A percentile compares a stretch with the other conserved stretches of the same genome.
Conservation (phyloP, 768 basidiomycete genomes). For the Leccinum imitatum region DNA sequence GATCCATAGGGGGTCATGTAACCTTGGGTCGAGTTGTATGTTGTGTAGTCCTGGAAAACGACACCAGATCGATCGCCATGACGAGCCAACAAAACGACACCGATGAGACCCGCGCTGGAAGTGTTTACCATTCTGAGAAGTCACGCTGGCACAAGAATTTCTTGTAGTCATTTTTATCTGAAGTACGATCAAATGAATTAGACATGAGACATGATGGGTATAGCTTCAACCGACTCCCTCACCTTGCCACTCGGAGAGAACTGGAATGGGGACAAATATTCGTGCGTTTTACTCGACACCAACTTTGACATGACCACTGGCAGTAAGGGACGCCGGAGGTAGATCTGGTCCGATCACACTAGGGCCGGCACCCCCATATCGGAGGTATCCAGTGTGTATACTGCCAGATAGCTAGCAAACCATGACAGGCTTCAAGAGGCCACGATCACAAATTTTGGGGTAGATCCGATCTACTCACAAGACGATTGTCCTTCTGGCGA, state of each 20-base stretch:
- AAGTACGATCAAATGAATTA: not conserved
- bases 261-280: not conserved
- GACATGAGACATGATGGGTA: not conserved
- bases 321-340: too few relatives aligned
- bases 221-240: not conserved
- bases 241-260: not conserved
- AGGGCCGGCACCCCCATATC: too few relatives aligned
- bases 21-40: constrained; percentile 62
- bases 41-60: constrained; percentile 69
- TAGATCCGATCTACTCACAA: too few relatives aligned
- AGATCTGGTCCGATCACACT: too few relatives aligned
- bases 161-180: not conserved
- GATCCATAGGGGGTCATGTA: constrained; percentile 75
- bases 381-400: too few relatives aligned
- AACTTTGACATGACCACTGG: too few relatives aligned
- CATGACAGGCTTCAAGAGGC: too few relatives aligned
- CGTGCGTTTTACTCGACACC: not conserved
- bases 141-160: not conserved
- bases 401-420: too few relatives aligned
- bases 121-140: constrained; percentile 26
- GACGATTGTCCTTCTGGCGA: too few relatives aligned
- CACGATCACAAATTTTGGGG: not conserved
- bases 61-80: constrained; percentile 67
- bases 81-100: constrained; percentile 72
- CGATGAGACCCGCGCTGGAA: constrained; percentile 45